Conservation (phyloP, 2,329 filamentous ascomycete species). For the Fusarium annulatum region DNA sequence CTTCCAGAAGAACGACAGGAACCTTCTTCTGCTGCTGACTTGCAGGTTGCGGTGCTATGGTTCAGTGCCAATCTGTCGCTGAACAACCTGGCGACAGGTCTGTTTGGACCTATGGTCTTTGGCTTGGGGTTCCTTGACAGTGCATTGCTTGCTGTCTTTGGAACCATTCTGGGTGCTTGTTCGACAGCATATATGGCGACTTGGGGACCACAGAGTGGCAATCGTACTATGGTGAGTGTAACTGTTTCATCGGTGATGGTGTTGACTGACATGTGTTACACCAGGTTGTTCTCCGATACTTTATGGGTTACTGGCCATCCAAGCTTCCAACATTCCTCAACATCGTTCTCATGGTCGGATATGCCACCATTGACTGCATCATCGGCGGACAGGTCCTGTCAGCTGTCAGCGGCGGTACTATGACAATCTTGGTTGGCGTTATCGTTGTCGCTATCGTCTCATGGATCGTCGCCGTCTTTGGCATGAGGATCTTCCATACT, state of each 20-base stretch:
- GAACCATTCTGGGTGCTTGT: slow-evolving; percentile 78
- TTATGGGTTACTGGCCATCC: slow-evolving; percentile 73
- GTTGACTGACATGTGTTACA: slow-evolving; percentile 1
- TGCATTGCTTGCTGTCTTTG: slow-evolving; percentile 76
- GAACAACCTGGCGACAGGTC: slow-evolving; percentile 72
- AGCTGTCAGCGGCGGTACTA: slow-evolving; percentile 71
- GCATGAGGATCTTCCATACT: slow-evolving; percentile 67
- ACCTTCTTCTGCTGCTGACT: slow-evolving; percentile 48
- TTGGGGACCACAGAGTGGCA: slow-evolving; percentile 78
- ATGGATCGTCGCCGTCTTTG: slow-evolving; percentile 75
- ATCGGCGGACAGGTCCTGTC: slow-evolving; percentile 82
- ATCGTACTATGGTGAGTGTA: slow-evolving; percentile 74
- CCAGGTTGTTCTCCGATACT: slow-evolving; percentile 76
- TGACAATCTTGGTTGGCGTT: slow-evolving; percentile 80
- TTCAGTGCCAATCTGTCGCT: slow-evolving; percentile 58
- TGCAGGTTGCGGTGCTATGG: slow-evolving; percentile 56
- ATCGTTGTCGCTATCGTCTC: slow-evolving; percentile 80
- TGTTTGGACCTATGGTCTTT: slow-evolving; percentile 75
- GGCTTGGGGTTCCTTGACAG: slow-evolving; percentile 78
- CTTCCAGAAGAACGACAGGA: slow-evolving; percentile 51
- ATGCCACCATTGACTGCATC: slow-evolving; percentile 82
- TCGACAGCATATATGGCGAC: slow-evolving; percentile 82
- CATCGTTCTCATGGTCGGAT: slow-evolving; percentile 76
- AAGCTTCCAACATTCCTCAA: slow-evolving; percentile 48
- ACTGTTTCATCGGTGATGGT: no score